Conservation (phyloP, 2,329 filamentous ascomycete species). For the Phaeophleospora eucalypticola region DNA sequence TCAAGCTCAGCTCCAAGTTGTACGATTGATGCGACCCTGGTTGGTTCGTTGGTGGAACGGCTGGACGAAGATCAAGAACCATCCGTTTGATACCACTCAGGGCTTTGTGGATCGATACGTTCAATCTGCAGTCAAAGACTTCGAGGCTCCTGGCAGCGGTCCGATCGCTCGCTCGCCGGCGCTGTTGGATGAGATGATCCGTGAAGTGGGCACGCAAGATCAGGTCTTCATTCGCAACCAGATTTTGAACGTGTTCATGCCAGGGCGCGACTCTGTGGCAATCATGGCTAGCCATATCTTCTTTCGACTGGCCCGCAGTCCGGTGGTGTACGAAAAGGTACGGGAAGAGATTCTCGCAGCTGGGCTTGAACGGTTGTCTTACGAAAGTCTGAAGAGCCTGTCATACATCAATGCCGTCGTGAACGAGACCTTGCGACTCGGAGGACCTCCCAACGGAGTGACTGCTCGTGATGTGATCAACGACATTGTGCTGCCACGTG, state of each 20-base stretch:
- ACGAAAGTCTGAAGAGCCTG: conserved; percentile 1
- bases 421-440: conserved; percentile 1
- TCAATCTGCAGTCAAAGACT: neutral
- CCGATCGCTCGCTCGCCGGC: neutral
- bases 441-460: conserved; percentile 1
- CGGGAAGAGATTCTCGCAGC: conserved; percentile 1
- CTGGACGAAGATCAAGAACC: conserved; percentile 2
- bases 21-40: conserved; percentile 3
- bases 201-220: conserved; percentile 1
- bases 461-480: conserved; percentile 1
- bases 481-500: conserved; percentile 2
- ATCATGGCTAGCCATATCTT: conserved; percentile 2
- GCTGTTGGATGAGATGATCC: conserved; percentile 1
- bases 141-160: neutral
- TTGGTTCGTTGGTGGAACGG: conserved; percentile 5
- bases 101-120: conserved; percentile 1
- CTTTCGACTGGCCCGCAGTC: neutral
- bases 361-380: neutral
- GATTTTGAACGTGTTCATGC: conserved; percentile 5
- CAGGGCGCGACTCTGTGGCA: conserved; percentile 1
- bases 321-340: neutral
- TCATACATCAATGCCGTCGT: conserved; percentile 1
- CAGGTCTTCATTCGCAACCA: neutral
- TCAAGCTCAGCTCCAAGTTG: conserved; percentile 1
- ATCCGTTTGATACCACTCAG: conserved; percentile 1